Evolutionary conservation across 2,329 filamentous ascomycete genomes (phyloP).

Genomic region (Phaeosphaeria sp.): DNA sequence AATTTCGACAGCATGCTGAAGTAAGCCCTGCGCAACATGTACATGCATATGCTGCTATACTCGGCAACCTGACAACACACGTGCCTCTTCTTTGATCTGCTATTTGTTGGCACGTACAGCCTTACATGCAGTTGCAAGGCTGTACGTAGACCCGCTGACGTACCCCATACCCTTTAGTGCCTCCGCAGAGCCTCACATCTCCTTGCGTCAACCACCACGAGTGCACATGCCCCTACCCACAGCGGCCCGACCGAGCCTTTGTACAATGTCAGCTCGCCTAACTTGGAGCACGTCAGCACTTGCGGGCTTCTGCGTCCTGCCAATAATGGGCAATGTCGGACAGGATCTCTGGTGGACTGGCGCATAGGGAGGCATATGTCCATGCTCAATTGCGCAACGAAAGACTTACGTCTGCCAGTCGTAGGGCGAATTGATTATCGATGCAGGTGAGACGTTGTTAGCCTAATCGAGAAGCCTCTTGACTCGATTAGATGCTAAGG

Average conservation of each 20-base stretch:
- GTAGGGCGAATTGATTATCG: no score
- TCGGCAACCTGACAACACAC: neutral
- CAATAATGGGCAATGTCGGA: neutral
- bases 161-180: neutral
- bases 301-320: neutral
- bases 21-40: neutral
- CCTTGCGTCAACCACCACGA: neutral
- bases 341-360: neutral
- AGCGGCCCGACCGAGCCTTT: neutral
- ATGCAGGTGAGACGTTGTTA: no score
- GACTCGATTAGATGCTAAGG: no score
- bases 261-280: neutral
- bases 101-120: neutral
- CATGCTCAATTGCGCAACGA: neutral
- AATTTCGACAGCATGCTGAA: neutral
- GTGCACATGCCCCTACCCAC: neutral
- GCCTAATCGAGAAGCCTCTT: no score
- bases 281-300: neutral
- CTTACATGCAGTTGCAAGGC: neutral
- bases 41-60: no score
- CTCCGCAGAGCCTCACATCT: neutral
- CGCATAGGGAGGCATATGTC: neutral
- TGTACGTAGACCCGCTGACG: neutral
- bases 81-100: neutral
- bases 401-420: neutral